These are phyloP conservation scores for Trypanosoma melophagium DNA, from an alignment of 208 protist genomes.

Conservation along the genomic window DNA sequence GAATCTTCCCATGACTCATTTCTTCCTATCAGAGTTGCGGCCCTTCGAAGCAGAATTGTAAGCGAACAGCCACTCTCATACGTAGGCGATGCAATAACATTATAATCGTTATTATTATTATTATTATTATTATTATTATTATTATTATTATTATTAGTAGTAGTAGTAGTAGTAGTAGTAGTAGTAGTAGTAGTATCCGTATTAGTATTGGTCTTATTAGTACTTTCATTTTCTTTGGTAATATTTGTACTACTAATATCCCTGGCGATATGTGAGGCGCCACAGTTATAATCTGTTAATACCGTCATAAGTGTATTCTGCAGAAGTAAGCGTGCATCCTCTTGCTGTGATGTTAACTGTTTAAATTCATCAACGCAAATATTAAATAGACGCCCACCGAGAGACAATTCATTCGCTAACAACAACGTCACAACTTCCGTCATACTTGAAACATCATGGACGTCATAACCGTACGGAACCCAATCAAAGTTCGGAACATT, in stretches of 20 bases:
- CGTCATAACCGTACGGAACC: neutral
- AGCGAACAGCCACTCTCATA: too few species aligned
- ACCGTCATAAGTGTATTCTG: neutral
- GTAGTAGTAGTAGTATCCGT: neutral
- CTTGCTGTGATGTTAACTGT: neutral
- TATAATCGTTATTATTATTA: neutral
- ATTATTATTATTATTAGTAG: neutral
- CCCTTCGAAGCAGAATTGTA: too few species aligned
- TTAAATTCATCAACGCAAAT: neutral
- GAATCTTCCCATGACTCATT: neutral
- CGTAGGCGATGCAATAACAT: neutral
- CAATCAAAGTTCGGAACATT: too few species aligned
- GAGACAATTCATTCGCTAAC: neutral
- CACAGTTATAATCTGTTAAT: slow-evolving; percentile 10
- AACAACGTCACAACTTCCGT: neutral
- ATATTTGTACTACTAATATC: neutral
- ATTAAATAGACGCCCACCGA: neutral
- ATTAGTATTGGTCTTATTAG: neutral
- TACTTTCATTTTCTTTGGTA: neutral
- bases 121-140: neutral
- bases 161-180: neutral
- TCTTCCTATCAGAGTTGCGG: too few species aligned
- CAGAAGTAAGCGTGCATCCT: neutral
- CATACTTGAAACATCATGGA: neutral
- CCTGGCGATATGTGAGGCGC: neutral